phyloP scores from a whole-genome alignment of 163 green algal genomes.

The Coccomyxa subellipsoidea region DNA sequence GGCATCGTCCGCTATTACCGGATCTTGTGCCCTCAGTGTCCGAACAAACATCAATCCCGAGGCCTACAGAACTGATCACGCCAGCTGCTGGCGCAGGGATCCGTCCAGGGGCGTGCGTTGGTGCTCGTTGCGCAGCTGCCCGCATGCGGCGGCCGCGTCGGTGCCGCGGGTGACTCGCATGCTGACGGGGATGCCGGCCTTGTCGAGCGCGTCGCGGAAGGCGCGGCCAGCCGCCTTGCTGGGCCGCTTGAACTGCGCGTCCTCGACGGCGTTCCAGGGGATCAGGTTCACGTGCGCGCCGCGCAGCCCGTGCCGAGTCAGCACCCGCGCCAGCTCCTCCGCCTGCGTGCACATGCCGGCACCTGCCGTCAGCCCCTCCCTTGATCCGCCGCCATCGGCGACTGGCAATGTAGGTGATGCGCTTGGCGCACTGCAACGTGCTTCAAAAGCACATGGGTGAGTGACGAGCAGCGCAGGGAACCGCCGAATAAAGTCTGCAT shows the following conservation, averaged over 20 bases:
- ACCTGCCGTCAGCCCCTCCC: background rate
- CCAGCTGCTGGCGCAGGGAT: background rate
- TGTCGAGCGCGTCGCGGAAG: conserved; percentile 73
- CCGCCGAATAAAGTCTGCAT: background rate
- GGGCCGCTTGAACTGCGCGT: conserved; percentile 72
- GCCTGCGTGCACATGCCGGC: conserved; percentile 43
- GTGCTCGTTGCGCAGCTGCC: conserved; percentile 89
- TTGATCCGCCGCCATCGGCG: too few species aligned
- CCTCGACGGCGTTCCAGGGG: conserved; percentile 88
- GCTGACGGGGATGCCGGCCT: conserved; percentile 47
- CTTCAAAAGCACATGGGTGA: too few species aligned
- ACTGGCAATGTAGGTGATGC: too few species aligned
- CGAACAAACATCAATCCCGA: too few species aligned
- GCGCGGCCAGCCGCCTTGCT: conserved; percentile 37
- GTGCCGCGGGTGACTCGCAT: conserved; percentile 74
- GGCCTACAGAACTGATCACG: background rate
- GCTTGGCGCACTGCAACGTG: too few species aligned
- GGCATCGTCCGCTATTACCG: too few species aligned
- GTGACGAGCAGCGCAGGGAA: background rate
- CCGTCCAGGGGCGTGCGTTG: conserved; percentile 66
- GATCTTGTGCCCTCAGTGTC: too few species aligned
- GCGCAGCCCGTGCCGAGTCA: conserved; percentile 55
- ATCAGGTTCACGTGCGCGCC: conserved; percentile 93
- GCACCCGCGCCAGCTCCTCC: conserved; percentile 61
- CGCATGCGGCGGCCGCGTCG: conserved; percentile 92